A percentile compares a stretch with the other conserved stretches of the same genome.
Conservation (phyloP, 768 basidiomycete species). For the Kwoniella newhampshirensis region DNA sequence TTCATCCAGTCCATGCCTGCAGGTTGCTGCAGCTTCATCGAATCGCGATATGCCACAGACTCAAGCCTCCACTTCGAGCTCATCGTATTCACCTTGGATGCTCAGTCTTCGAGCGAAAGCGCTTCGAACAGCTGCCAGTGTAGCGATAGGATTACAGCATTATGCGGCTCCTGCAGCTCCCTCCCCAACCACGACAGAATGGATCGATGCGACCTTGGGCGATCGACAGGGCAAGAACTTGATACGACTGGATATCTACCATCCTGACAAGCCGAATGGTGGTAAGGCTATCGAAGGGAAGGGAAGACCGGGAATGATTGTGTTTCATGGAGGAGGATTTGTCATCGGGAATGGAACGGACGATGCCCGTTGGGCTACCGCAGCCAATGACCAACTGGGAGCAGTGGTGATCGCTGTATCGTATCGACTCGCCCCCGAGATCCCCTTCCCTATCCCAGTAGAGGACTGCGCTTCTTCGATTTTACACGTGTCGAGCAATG, state of each 20-base stretch:
- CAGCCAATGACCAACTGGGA: slow-evolving; percentile 17
- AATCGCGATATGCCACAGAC: too few relatives aligned
- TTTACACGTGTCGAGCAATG: slow-evolving; percentile 19
- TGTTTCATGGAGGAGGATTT: slow-evolving; percentile 31
- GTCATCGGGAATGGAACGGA: slow-evolving; percentile 28
- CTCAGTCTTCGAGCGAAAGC: slow-evolving; percentile 7
- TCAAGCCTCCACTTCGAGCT: not conserved
- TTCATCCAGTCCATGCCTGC: too few relatives aligned
- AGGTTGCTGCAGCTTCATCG: too few relatives aligned
- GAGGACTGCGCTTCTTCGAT: slow-evolving; percentile 43
- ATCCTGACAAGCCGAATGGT: not conserved
- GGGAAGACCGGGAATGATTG: slow-evolving; percentile 15
- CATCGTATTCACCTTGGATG: slow-evolving; percentile 1
- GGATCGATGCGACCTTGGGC: slow-evolving; percentile 9
- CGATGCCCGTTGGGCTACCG: slow-evolving; percentile 28
- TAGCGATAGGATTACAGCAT: not conserved
- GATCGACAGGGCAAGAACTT: not conserved
- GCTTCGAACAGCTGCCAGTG: not conserved
- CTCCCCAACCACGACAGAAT: not conserved
- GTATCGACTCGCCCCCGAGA: slow-evolving; percentile 36
- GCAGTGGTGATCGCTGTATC: slow-evolving; percentile 31
- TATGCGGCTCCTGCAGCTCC: not conserved
- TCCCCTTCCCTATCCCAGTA: slow-evolving; percentile 39
- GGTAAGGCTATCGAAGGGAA: not conserved
- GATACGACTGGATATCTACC: slow-evolving; percentile 12